Evolutionary conservation across 176 grass and related monocot species (phyloP).

Genomic region (Carex littledalei): DNA sequence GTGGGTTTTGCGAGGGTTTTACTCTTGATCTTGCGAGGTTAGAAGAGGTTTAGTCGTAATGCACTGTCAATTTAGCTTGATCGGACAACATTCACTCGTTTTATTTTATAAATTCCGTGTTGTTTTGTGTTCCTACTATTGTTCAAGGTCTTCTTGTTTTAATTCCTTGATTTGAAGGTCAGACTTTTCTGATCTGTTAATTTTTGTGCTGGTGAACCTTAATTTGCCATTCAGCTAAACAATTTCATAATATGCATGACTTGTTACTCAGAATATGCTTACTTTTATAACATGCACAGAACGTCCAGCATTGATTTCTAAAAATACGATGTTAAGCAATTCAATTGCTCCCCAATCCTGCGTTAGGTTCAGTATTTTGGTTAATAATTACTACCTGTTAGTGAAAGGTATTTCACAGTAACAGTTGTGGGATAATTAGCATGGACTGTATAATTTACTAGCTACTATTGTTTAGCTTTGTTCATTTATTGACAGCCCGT

Average conservation of each 20-base stretch:
- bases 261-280: background rate
- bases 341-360: background rate
- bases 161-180: background rate
- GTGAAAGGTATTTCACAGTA: background rate
- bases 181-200: constrained; percentile 18
- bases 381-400: background rate
- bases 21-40: constrained; percentile 20
- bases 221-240: background rate
- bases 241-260: background rate
- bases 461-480: background rate
- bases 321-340: background rate
- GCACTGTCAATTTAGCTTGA: background rate
- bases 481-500: background rate
- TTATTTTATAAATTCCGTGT: background rate
- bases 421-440: background rate
- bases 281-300: background rate
- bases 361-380: background rate
- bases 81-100: background rate
- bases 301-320: background rate
- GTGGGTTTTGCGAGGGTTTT: constrained; percentile 12
- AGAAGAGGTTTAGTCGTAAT: constrained; percentile 15
- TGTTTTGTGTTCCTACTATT: background rate
- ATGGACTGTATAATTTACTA: background rate
- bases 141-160: background rate
- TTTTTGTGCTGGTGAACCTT: background rate